phyloP scores from a whole-genome alignment of 257 asterid genomes.

The Fraxinus americana region DNA sequence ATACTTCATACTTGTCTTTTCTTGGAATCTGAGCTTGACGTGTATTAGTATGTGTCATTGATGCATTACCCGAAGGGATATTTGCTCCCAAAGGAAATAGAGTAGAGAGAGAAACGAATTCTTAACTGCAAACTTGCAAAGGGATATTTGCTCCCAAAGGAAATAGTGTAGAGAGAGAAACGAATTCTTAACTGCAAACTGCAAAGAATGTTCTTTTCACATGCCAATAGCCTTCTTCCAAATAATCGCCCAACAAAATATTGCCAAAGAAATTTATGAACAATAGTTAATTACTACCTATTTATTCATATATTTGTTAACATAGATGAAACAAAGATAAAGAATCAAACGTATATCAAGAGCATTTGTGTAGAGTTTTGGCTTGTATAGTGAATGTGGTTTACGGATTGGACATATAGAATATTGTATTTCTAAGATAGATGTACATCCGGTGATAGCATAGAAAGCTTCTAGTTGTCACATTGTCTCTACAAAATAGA shows the following conservation, averaged over 20 bases:
- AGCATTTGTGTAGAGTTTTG: too few species aligned
- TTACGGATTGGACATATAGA: too few species aligned
- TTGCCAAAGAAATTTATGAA: background rate
- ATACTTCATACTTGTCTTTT: slow-evolving; percentile 38
- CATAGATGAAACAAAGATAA: background rate
- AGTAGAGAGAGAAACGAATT: slow-evolving; percentile 27
- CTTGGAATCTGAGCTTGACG: slow-evolving; percentile 45
- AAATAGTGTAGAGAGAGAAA: slow-evolving; percentile 17
- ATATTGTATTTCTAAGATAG: too few species aligned
- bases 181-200: slow-evolving; percentile 33
- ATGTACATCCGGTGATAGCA: too few species aligned
- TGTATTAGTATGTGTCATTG: slow-evolving; percentile 34
- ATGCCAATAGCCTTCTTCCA: slow-evolving; percentile 21
- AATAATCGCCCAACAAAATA: background rate
- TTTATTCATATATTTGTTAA: too few species aligned
- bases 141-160: slow-evolving; percentile 2
- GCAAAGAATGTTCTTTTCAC: slow-evolving; percentile 42
- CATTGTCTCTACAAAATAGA: too few species aligned
- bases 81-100: slow-evolving; percentile 7
- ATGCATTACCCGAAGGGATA: slow-evolving; percentile 27
- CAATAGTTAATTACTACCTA: too few species aligned
- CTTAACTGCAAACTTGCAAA: slow-evolving; percentile 24
- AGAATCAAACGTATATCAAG: too few species aligned
- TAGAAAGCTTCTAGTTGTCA: too few species aligned
- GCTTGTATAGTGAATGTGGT: too few species aligned